Conservation (phyloP, 768 basidiomycete species). For the Chiua virens region DNA sequence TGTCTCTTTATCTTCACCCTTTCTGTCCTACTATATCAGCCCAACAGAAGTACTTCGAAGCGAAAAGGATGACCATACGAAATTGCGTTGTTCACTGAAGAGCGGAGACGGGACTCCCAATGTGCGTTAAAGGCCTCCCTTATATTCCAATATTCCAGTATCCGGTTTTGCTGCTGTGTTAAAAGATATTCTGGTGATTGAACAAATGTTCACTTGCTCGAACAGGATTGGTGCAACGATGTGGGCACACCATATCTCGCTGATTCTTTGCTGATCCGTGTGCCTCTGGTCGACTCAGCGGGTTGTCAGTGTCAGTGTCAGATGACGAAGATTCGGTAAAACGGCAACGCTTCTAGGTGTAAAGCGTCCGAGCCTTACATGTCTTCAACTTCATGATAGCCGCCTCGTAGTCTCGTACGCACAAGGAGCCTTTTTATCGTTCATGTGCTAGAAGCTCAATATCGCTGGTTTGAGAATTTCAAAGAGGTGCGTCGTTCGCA, state of each 20-base stretch:
- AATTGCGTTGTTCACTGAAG: slow-evolving; percentile 76
- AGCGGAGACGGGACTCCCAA: slow-evolving; percentile 87
- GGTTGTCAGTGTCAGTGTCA: not conserved
- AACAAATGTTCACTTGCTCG: slow-evolving; percentile 78
- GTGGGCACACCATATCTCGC: slow-evolving; percentile 76
- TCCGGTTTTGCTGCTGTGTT: slow-evolving; percentile 88
- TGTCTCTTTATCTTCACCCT: not conserved
- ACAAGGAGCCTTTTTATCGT: too few relatives aligned
- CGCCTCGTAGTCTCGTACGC: too few relatives aligned
- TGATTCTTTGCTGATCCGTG: not conserved
- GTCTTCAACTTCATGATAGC: too few relatives aligned
- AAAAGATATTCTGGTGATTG: slow-evolving; percentile 79
- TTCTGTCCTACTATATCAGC: not conserved
- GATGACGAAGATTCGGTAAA: slow-evolving; percentile 75
- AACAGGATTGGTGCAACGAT: slow-evolving; percentile 92
- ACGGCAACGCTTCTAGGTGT: slow-evolving; percentile 23
- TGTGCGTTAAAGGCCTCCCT: slow-evolving; percentile 38
- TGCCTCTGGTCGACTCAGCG: too few relatives aligned
- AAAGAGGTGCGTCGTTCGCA: too few relatives aligned
- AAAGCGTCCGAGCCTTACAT: too few relatives aligned
- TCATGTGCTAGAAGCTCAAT: too few relatives aligned
- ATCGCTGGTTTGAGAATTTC: too few relatives aligned
- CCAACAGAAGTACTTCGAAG: slow-evolving; percentile 81
- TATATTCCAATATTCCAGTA: slow-evolving; percentile 46
- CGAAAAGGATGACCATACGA: slow-evolving; percentile 81